Evolutionary conservation across 176 grass and related monocot species (phyloP), one percentile per base, ranked within the genome.

Genomic region (Phoenix roebelenii): DNA sequence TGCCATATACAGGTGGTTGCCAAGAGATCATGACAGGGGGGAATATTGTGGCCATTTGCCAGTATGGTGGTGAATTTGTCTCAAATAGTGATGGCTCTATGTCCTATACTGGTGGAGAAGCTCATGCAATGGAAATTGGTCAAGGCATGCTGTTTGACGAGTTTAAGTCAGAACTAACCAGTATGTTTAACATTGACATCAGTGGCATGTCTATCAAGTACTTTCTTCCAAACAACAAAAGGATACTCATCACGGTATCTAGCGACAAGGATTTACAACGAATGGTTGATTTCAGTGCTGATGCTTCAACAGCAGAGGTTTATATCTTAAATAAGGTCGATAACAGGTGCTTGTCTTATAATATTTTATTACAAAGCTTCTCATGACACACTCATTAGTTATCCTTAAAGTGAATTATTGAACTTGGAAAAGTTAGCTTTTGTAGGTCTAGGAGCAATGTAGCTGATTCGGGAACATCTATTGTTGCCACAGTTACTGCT

Each of bases 251-350:
- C 73, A 88, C 84, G 65, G 72, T 97, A 67, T 97, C 92, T 24
- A 77, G 76, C 67, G 92, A 97, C 61, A 71, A 86, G 59, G 92
- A 97, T 80, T 79, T 97, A 61, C 87, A 88, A 69, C 72, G 92
- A 60, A 97, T 97, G 92, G 78, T 97, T 72, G 87, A 97, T 72
- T 97, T 91, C 79, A 90, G 76, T 76, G 50, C 70, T 29, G 83
- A 70, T 83, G 75, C 73, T 61, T 65, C 76, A n/a, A 83, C 85
- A 59, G 69, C 80, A 19, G 87, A 97, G 7, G 70, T 97, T 61
- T 97, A 87, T 71, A 74, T 97, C 44, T 77, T 97, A 66, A 91
- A 84, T 67, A 88, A 85, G 80, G 78, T 79, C 20, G 86, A 89
- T 14, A 89, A 85, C 64, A 89, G 78, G 86, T 89, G 73, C 65